These are phyloP conservation scores for Pelargonium nanum DNA, from an alignment of 345 rosid genomes.

Conservation along the genomic window DNA sequence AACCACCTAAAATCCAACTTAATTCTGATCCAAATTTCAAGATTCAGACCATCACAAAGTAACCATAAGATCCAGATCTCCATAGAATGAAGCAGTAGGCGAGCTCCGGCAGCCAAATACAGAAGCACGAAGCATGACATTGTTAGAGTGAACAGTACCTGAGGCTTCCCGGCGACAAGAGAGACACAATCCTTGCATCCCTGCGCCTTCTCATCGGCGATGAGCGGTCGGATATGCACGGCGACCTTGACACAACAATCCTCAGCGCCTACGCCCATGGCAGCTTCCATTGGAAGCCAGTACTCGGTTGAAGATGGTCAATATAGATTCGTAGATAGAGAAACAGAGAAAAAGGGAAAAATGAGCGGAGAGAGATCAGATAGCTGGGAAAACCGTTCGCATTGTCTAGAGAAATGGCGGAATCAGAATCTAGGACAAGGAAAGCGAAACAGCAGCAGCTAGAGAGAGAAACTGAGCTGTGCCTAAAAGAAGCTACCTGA, in stretches of 20 bases:
- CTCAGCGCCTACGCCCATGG: conserved; percentile 24
- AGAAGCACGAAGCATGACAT: not conserved
- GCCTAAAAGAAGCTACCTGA: no score
- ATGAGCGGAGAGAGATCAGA: conserved; percentile 1
- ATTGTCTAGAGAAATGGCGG: not conserved
- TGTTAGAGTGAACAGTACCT: conserved; percentile 36
- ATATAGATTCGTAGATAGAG: not conserved
- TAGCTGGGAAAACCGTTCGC: conserved; percentile 2
- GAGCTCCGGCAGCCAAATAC: not conserved
- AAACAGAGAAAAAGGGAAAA: conserved; percentile 4
- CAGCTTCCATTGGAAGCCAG: conserved; percentile 34
- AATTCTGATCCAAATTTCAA: not conserved
- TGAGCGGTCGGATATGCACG: conserved; percentile 91
- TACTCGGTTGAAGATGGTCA: not conserved
- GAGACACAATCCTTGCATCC: conserved; percentile 96
- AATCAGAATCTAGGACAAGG: not conserved
- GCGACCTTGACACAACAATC: conserved; percentile 96
- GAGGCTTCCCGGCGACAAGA: conserved; percentile 81
- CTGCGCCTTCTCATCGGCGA: conserved; percentile 78
- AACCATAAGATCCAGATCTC: not conserved
- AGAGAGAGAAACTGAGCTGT: not conserved
- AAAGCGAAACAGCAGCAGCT: not conserved
- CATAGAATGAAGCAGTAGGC: not conserved
- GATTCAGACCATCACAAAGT: not conserved
- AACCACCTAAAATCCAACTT: not conserved